phyloP scores from a whole-genome alignment of 2,329 filamentous ascomycete species.

The Pyrenochaeta sp. region DNA sequence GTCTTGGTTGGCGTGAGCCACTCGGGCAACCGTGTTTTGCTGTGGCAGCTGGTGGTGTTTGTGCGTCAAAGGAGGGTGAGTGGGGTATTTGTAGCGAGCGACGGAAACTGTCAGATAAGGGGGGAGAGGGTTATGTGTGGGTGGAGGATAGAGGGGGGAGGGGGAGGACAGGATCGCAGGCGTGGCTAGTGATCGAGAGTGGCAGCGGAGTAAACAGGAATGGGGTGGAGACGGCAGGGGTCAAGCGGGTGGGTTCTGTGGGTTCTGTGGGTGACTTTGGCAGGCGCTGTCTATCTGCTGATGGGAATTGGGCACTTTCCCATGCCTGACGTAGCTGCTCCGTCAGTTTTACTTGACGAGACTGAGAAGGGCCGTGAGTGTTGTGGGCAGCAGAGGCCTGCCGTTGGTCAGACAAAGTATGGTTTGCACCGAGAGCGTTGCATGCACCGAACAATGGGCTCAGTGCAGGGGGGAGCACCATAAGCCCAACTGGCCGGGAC shows the following conservation, averaged over 20 bases:
- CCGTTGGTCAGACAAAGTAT: slow-evolving; percentile 5
- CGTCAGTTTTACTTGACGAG: slow-evolving; percentile 8
- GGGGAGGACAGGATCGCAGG: slow-evolving; percentile 28
- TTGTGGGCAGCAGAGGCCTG: slow-evolving; percentile 7
- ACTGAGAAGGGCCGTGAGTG: slow-evolving; percentile 6
- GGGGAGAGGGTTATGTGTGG: slow-evolving; percentile 9
- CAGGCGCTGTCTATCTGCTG: slow-evolving; percentile 6
- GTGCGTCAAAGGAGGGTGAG: slow-evolving; percentile 23
- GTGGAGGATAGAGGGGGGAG: slow-evolving; percentile 14
- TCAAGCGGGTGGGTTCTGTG: slow-evolving; percentile 6
- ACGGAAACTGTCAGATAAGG: slow-evolving; percentile 22
- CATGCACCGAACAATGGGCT: slow-evolving; percentile 16
- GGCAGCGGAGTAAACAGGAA: slow-evolving; percentile 32
- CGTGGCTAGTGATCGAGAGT: slow-evolving; percentile 33
- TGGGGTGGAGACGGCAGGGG: slow-evolving; percentile 33
- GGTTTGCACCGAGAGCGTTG: slow-evolving; percentile 14
- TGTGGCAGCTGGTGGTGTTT: slow-evolving; percentile 9
- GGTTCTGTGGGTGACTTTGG: not conserved
- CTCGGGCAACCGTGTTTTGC: slow-evolving; percentile 1
- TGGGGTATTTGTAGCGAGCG: slow-evolving; percentile 27
- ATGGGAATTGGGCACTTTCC: slow-evolving; percentile 31
- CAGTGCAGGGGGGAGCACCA: slow-evolving; percentile 4
- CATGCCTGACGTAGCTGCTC: slow-evolving; percentile 27
- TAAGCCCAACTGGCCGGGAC: slow-evolving; percentile 25
- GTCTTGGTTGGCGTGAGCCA: slow-evolving; percentile 9